These are phyloP conservation scores for Penicillium coprophilum DNA, from an alignment of 495 filamentous ascomycete genomes.

Conservation along the genomic window DNA sequence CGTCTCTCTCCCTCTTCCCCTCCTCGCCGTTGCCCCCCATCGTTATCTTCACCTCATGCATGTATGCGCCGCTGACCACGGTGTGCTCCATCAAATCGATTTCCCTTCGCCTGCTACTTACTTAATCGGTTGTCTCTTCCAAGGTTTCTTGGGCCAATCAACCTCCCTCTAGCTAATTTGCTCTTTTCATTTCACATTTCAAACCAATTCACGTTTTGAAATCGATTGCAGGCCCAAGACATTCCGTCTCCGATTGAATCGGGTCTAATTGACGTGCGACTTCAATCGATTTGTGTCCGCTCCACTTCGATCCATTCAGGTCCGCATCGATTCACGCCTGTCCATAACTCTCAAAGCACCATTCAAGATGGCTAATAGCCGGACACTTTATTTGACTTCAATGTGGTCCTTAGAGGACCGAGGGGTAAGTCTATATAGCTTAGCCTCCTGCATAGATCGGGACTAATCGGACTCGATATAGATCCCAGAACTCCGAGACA, in stretches of 20 bases:
- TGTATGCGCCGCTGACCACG: not conserved
- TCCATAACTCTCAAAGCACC: not conserved
- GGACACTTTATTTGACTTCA: not conserved
- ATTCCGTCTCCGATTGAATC: not conserved
- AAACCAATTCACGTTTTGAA: not conserved
- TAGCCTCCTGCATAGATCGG: not conserved
- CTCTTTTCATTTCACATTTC: not conserved
- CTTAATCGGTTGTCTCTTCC: not conserved
- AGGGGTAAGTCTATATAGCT: not conserved
- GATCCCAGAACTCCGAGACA: not conserved
- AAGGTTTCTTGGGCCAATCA: not conserved
- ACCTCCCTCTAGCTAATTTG: not conserved
- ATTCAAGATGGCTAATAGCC: not conserved
- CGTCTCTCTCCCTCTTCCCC: not conserved
- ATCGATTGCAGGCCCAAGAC: not conserved
- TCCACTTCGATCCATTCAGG: not conserved
- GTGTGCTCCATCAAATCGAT: not conserved
- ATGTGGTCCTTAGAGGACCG: not conserved
- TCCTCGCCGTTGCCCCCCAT: not conserved
- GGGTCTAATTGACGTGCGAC: not conserved
- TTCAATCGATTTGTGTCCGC: not conserved
- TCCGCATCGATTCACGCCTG: not conserved
- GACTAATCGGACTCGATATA: not conserved
- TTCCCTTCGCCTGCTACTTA: not conserved
- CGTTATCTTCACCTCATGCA: not conserved